Percentiles rank a stretch among this genome's conserved stretches.
phyloP scores from a whole-genome alignment of 2,329 filamentous ascomycete species.

The Aspergillus sergii region DNA sequence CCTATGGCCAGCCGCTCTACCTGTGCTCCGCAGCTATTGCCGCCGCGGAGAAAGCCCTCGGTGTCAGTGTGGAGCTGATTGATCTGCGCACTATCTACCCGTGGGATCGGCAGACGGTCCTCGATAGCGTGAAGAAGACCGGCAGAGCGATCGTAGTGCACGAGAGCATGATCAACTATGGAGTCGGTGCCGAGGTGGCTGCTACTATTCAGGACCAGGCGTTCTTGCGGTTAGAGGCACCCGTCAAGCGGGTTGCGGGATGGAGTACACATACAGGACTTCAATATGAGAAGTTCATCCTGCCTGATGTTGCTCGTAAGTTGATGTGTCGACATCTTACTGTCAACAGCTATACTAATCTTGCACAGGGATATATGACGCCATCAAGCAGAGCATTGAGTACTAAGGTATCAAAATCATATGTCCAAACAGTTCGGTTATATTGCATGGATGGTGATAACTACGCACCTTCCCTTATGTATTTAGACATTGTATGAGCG shows the following conservation, averaged over 20 bases:
- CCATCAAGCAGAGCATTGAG: slow-evolving; percentile 66
- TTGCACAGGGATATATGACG: slow-evolving; percentile 67
- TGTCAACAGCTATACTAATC: slow-evolving; percentile 11
- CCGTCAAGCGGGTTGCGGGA: slow-evolving; percentile 81
- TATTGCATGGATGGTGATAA: neutral
- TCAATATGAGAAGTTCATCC: slow-evolving; percentile 75
- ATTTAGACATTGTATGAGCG: neutral
- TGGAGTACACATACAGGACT: slow-evolving; percentile 85
- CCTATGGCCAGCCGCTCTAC: slow-evolving; percentile 88
- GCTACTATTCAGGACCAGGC: slow-evolving; percentile 86
- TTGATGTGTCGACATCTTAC: slow-evolving; percentile 30
- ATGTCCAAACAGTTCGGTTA: neutral
- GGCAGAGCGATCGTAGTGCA: slow-evolving; percentile 86
- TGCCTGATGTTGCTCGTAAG: slow-evolving; percentile 86
- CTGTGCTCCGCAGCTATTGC: slow-evolving; percentile 76
- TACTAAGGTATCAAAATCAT: slow-evolving; percentile 51
- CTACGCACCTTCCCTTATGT: neutral
- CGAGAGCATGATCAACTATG: slow-evolving; percentile 88
- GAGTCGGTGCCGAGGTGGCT: slow-evolving; percentile 85
- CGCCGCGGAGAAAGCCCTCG: slow-evolving; percentile 73
- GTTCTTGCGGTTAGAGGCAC: slow-evolving; percentile 81
- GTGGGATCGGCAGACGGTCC: slow-evolving; percentile 81
- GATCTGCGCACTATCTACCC: slow-evolving; percentile 88
- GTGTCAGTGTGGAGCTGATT: slow-evolving; percentile 79
- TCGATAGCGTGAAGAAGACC: slow-evolving; percentile 83